Evolutionary conservation across 1,284 basidiomycete genomes (phyloP).

Genomic region (Ustilago xerochloae): DNA sequence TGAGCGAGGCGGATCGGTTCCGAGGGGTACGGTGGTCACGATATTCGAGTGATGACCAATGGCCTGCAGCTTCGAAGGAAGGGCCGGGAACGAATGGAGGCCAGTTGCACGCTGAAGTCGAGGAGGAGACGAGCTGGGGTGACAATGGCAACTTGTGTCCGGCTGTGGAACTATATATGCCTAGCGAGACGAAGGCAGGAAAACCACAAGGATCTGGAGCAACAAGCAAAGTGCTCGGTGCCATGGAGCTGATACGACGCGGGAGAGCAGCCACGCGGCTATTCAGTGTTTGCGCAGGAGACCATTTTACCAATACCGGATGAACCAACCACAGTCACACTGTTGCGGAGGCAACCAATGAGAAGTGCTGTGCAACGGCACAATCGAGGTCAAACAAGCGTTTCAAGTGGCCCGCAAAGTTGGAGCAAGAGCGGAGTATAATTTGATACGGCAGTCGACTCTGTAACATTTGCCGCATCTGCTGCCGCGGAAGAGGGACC

Average conservation of each 20-base stretch:
- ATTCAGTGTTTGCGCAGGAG: background rate
- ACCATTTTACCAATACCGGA: background rate
- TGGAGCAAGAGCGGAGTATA: background rate
- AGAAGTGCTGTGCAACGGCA: background rate
- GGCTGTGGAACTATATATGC: no score
- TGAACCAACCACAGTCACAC: background rate
- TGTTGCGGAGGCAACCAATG: background rate
- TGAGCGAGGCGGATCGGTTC: background rate
- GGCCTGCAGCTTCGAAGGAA: no score
- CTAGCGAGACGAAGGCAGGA: no score
- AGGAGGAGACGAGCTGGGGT: no score
- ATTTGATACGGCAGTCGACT: constrained; percentile 7
- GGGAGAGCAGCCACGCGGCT: background rate
- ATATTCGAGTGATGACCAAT: no score
- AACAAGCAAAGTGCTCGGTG: background rate
- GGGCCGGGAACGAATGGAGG: no score
- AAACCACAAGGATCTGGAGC: no score
- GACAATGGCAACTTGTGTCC: no score
- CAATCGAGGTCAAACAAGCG: background rate
- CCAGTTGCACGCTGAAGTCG: no score
- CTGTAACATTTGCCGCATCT: background rate
- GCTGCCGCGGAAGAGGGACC: background rate
- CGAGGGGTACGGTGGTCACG: no score
- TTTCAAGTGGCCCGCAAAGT: background rate
- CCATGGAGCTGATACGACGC: background rate